Base-by-base conservation (phyloP, 805 yeast genomes). In the Barnettozyma vustinii region DNA sequence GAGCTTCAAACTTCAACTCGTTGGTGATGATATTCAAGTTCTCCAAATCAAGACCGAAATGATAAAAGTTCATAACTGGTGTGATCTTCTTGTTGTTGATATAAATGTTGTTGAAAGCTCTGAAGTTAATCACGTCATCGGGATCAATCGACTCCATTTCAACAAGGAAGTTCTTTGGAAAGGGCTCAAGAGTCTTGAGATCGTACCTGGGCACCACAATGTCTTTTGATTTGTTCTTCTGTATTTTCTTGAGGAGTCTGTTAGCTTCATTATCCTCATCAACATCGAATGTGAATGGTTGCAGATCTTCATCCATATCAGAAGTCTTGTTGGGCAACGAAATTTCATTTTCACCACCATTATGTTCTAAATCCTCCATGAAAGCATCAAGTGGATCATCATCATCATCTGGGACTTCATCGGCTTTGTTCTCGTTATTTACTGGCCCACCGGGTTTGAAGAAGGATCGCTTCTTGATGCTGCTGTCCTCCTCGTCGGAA, bases 41-140 rank as follows among this genome's bases (percentile, higher is more conserved):
- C 1, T 74, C 71, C 0, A 79, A 66, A 0, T 96, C 84, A 1
- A 94, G 70, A 0, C 96, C 96, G 48, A 90, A 69, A 52, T 88
- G 92, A 3, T 85, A 72, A 95, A 97, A 92, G 47, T 79, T 77
- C 37, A 74, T 58, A 0, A 89, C 78, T 0, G 97, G 97, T 23
- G 73, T 71, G 37, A 60, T 58, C 19, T 48, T 47, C 40, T 61
- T 61, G 40, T 59, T 50, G 32, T 47, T 61, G 21, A 61, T 60
- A 46, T 51, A 60, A 37, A 61, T 60, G 40, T 51, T 60, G 47
- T 96, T 96, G 44, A 77, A 66, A 2, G 87, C 80, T 44, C 77
- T 77, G 30, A 89, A 81, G n/a, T 84, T 73, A 1, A 73, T 73
- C 1, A 84, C 80, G 44, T 87, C 90, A 36, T 75, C 79, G 0